A percentile compares a stretch with the other conserved stretches of the same genome.
phyloP scores from a whole-genome alignment of 2,329 filamentous ascomycete genomes.

The Colletotrichum nymphaeae region DNA sequence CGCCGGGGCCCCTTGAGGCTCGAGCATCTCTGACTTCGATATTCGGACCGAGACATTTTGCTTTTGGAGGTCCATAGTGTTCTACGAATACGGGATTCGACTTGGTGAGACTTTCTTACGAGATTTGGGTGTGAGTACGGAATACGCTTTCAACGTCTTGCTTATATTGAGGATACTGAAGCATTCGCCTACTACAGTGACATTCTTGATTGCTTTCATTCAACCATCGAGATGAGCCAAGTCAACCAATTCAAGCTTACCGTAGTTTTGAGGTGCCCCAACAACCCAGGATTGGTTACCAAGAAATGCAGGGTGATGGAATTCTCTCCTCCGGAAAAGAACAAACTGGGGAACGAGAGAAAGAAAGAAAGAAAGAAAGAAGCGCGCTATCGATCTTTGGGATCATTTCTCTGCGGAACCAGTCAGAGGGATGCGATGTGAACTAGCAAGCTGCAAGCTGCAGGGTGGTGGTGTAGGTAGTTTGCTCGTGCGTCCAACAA shows the following conservation, averaged over 20 bases:
- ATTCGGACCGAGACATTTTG: neutral
- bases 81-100: neutral
- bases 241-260: neutral
- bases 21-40: neutral
- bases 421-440: neutral
- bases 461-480: neutral
- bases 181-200: neutral
- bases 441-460: neutral
- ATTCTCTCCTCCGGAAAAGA: neutral
- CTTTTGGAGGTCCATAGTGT: too few species aligned
- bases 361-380: neutral
- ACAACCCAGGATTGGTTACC: slow-evolving; percentile 22
- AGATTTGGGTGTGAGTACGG: neutral
- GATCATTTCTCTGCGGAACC: neutral
- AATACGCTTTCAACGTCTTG: neutral
- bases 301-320: slow-evolving; percentile 25
- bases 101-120: neutral
- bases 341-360: neutral
- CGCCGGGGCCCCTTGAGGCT: neutral
- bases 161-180: neutral
- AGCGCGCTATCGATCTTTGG: neutral
- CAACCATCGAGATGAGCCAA: neutral
- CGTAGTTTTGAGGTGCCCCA: too few species aligned
- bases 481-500: neutral
- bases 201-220: neutral